Percentiles rank a stretch among this genome's conserved stretches.
Conservation (phyloP, 257 asterid genomes). For the Nicotiana tabacum region DNA sequence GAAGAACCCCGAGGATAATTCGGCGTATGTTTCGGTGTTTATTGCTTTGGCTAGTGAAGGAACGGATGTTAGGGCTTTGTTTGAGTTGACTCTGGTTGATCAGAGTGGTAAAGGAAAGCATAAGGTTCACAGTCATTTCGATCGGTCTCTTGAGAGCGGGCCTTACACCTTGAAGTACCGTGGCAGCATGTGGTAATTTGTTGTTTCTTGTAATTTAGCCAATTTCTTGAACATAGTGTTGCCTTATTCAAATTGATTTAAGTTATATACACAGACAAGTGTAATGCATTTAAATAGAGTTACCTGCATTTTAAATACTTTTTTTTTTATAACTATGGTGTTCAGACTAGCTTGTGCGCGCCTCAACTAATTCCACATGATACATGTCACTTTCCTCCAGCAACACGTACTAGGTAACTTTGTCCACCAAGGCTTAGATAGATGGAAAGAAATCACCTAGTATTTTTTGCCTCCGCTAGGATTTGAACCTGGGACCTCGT, state of each 20-base stretch:
- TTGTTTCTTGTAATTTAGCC: neutral
- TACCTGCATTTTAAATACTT: no score
- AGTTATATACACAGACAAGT: no score
- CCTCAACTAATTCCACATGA: no score
- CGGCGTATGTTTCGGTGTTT: slow-evolving; percentile 64
- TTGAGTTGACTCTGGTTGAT: slow-evolving; percentile 75
- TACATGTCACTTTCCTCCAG: no score
- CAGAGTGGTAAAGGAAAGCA: slow-evolving; percentile 91
- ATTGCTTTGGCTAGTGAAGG: slow-evolving; percentile 85
- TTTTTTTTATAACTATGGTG: no score
- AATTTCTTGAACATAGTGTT: neutral
- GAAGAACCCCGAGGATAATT: slow-evolving; percentile 70
- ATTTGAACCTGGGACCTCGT: no score
- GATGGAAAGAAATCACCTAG: no score
- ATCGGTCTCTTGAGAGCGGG: slow-evolving; percentile 81
- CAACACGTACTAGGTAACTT: no score
- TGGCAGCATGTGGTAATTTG: slow-evolving; percentile 81
- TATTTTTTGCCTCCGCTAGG: no score
- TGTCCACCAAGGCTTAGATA: no score
- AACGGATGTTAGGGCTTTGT: slow-evolving; percentile 77
- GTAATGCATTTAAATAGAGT: no score
- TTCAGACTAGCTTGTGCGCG: no score
- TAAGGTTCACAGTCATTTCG: slow-evolving; percentile 88
- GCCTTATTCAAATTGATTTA: neutral
- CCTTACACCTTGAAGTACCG: slow-evolving; percentile 72